Conservation (phyloP, 2,329 filamentous ascomycete species). For the Colletotrichum tofieldiae region DNA sequence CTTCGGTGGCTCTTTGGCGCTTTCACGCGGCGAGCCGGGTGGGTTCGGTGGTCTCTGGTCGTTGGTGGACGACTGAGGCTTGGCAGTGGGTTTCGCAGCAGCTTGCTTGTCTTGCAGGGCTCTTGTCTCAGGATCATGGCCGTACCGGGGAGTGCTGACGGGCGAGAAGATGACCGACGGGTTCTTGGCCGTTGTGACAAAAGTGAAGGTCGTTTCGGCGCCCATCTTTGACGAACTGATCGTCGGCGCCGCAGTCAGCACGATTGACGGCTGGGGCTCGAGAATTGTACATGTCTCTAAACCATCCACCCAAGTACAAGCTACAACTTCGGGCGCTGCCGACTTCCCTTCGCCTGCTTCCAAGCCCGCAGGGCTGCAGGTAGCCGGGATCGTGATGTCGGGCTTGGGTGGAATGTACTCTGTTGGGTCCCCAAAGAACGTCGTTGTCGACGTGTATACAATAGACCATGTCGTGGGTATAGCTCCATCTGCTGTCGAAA, state of each 20-base stretch:
- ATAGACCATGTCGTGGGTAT: slow-evolving; percentile 58
- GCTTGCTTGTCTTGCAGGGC: slow-evolving; percentile 25
- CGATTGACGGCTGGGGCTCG: slow-evolving; percentile 1
- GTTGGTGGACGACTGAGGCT: slow-evolving; percentile 22
- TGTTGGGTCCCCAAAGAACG: slow-evolving; percentile 61
- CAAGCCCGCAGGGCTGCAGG: slow-evolving; percentile 8
- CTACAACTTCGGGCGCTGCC: background rate
- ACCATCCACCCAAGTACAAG: background rate
- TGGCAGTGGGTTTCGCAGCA: slow-evolving; percentile 20
- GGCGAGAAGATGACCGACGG: slow-evolving; percentile 62
- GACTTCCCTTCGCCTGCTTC: slow-evolving; percentile 15
- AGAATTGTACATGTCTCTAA: background rate
- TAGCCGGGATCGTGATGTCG: slow-evolving; percentile 55
- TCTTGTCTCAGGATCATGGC: slow-evolving; percentile 32
- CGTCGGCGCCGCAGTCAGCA: slow-evolving; percentile 20
- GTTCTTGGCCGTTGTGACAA: slow-evolving; percentile 70
- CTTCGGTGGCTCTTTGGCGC: slow-evolving; percentile 15
- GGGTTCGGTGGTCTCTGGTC: slow-evolving; percentile 7
- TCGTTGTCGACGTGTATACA: slow-evolving; percentile 66
- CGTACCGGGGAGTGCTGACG: slow-evolving; percentile 38
- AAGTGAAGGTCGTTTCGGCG: slow-evolving; percentile 54
- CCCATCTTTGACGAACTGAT: slow-evolving; percentile 43
- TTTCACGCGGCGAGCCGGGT: slow-evolving; percentile 20
- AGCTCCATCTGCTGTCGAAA: slow-evolving; percentile 13
- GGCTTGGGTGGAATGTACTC: slow-evolving; percentile 65